phyloP scores from a whole-genome alignment of 345 rosid genomes.

The Noccaea bulbosa region DNA sequence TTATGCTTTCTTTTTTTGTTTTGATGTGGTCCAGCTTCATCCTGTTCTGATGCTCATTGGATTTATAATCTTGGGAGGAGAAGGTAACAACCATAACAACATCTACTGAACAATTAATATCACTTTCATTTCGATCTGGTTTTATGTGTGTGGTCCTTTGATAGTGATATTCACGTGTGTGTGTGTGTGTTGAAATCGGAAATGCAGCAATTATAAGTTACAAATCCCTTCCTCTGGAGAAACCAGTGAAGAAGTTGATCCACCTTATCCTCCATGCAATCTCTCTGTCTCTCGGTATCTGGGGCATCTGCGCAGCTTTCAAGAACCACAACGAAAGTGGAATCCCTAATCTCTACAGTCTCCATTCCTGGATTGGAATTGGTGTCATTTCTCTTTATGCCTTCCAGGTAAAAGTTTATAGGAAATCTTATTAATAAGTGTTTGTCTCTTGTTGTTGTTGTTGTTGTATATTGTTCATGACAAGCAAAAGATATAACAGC shows the following conservation, averaged over 20 bases:
- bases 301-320: conserved; percentile 83
- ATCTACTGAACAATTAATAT: background rate
- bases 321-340: conserved; percentile 82
- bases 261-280: conserved; percentile 83
- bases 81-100: conserved; percentile 59
- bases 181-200: background rate
- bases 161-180: background rate
- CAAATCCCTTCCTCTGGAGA: conserved; percentile 69
- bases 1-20: background rate
- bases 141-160: background rate
- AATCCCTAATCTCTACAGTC: conserved; percentile 84
- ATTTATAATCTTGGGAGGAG: conserved; percentile 82
- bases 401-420: conserved; percentile 63
- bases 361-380: conserved; percentile 97
- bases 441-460: background rate
- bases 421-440: background rate
- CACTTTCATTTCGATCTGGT: background rate
- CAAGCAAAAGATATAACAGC: background rate
- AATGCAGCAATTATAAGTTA: conserved; percentile 79
- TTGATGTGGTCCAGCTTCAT: conserved; percentile 60
- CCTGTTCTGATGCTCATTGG: conserved; percentile 96
- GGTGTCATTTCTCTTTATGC: conserved; percentile 74
- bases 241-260: conserved; percentile 75
- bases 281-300: conserved; percentile 75
- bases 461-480: conserved; percentile 9